These are phyloP conservation scores for Talaromyces sp. DNA, from an alignment of 2,329 filamentous ascomycete species.

Conservation along the genomic window DNA sequence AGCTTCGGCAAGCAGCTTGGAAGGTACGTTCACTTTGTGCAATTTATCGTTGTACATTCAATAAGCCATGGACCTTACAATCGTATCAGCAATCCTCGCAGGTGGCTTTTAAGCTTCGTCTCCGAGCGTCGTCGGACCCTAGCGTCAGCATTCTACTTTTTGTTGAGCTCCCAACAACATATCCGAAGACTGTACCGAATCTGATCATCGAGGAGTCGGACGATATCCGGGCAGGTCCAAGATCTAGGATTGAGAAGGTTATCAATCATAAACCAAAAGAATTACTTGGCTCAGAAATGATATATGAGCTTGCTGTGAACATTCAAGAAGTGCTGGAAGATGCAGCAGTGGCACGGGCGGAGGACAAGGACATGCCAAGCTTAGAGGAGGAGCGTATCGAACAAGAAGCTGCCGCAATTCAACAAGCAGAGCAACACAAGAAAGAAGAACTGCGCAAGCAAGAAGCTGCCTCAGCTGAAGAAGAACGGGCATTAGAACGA, in stretches of 20 bases:
- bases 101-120: conserved; percentile 73
- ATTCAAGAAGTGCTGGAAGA: conserved; percentile 75
- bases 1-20: conserved; percentile 71
- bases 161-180: conserved; percentile 82
- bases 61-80: conserved; percentile 1
- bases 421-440: conserved; percentile 49
- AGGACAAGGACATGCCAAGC: conserved; percentile 74
- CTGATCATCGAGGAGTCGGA: conserved; percentile 64
- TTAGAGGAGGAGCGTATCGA: conserved; percentile 83
- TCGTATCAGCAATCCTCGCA: conserved; percentile 65
- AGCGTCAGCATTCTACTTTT: conserved; percentile 69
- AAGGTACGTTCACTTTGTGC: conserved; percentile 56
- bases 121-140: conserved; percentile 70
- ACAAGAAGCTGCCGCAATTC: conserved; percentile 69
- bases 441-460: conserved; percentile 49
- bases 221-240: conserved; percentile 66
- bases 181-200: conserved; percentile 78
- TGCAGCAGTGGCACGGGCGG: conserved; percentile 72
- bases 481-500: conserved; percentile 39
- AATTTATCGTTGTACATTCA: background rate
- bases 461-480: conserved; percentile 40
- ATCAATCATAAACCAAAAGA: conserved; percentile 67
- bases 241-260: conserved; percentile 67
- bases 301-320: conserved; percentile 58
- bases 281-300: conserved; percentile 62